Conservation (phyloP, 441 rosid species). For the Populus trichocarpa region DNA sequence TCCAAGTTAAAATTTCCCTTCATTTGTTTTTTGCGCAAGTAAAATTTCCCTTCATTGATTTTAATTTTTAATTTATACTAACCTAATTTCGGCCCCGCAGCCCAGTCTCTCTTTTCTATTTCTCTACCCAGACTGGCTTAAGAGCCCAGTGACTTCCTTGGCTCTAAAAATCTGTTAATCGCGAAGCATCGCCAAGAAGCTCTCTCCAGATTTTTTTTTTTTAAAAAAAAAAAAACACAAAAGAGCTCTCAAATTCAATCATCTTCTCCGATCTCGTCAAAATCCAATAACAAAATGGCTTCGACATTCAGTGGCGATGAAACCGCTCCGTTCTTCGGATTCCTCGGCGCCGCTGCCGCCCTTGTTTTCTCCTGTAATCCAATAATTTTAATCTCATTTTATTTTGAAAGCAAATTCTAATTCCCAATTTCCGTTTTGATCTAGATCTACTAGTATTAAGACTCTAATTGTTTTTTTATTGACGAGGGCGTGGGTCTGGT, state of each 20-base stretch:
- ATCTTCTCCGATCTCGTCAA: background rate
- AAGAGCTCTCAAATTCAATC: background rate
- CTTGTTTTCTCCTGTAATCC: slow-evolving; percentile 76
- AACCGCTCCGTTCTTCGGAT: slow-evolving; percentile 85
- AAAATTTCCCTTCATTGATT: too few relatives aligned
- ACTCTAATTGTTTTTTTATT: background rate
- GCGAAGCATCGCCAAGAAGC: background rate
- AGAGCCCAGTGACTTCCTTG: background rate
- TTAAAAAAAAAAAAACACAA: background rate
- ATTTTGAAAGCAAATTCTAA: background rate
- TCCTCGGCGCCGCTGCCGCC: too few relatives aligned
- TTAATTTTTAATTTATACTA: too few relatives aligned
- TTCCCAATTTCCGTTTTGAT: too few relatives aligned
- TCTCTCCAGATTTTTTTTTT: background rate
- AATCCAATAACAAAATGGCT: slow-evolving; percentile 23
- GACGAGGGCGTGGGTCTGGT: slow-evolving; percentile 7
- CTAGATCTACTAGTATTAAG: background rate
- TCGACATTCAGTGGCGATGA: slow-evolving; percentile 72
- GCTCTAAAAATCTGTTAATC: background rate
- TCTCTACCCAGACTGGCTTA: background rate
- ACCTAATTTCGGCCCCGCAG: background rate
- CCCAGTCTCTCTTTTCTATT: background rate
- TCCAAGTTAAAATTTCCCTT: too few relatives aligned
- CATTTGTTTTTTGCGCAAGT: too few relatives aligned
- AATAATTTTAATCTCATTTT: background rate